phyloP scores from a whole-genome alignment of 352 stramenopile species.

The Albugo candida region DNA sequence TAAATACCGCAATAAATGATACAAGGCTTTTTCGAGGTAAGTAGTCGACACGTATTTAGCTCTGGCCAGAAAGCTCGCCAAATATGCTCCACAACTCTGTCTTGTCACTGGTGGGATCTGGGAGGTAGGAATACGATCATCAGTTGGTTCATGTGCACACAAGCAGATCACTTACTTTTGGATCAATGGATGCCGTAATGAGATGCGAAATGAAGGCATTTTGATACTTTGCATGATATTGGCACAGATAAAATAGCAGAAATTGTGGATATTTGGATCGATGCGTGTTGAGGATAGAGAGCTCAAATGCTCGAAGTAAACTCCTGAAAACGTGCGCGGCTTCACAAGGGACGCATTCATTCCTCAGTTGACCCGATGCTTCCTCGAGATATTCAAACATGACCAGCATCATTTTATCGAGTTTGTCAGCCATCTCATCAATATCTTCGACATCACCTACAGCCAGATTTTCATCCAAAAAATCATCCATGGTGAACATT shows the following conservation, averaged over 20 bases:
- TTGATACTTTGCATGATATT: slow-evolving; percentile 51
- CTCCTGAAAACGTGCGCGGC: slow-evolving; percentile 48
- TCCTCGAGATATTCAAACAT: slow-evolving; percentile 75
- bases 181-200: slow-evolving; percentile 44
- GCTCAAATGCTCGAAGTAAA: slow-evolving; percentile 69
- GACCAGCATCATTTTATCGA: slow-evolving; percentile 76
- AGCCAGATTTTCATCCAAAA: slow-evolving; percentile 24
- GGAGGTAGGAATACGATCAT: slow-evolving; percentile 13
- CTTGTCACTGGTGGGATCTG: slow-evolving; percentile 76
- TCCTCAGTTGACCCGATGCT: slow-evolving; percentile 1
- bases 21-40: slow-evolving; percentile 85
- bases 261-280: slow-evolving; percentile 88
- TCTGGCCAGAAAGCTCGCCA: slow-evolving; percentile 91
- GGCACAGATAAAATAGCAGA: slow-evolving; percentile 77
- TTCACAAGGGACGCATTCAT: slow-evolving; percentile 10
- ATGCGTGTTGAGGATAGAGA: slow-evolving; percentile 77
- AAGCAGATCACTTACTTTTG: slow-evolving; percentile 2
- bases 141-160: slow-evolving; percentile 14
- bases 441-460: slow-evolving; percentile 14
- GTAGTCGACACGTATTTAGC: slow-evolving; percentile 85
- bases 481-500: slow-evolving; percentile 59
- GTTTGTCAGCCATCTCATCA: slow-evolving; percentile 74
- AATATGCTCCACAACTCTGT: slow-evolving; percentile 87
- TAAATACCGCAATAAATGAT: slow-evolving; percentile 86
- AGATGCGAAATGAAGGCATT: slow-evolving; percentile 73